phyloP scores from a whole-genome alignment of 2,329 filamentous ascomycete species.

The Metarhizium robertsii region DNA sequence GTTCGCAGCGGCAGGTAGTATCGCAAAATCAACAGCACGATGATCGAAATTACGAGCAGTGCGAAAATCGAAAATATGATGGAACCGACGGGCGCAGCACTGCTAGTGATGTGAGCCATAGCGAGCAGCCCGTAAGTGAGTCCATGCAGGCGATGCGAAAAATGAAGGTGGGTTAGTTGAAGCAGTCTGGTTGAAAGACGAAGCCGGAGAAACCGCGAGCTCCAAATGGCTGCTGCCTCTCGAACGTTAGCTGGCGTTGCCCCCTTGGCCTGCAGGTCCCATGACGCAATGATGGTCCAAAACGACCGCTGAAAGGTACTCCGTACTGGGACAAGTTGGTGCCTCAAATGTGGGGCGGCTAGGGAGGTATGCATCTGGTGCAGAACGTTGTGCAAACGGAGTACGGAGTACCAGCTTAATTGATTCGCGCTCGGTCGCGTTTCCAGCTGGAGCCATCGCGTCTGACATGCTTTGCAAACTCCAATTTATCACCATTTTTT shows the following conservation, averaged over 20 bases:
- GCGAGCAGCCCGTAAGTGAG: slow-evolving; percentile 20
- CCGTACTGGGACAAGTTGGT: neutral
- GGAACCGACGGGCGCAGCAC: slow-evolving; percentile 62
- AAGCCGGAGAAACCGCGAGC: neutral
- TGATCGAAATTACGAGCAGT: slow-evolving; percentile 62
- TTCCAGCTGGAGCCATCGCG: slow-evolving; percentile 4
- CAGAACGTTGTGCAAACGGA: too few species aligned
- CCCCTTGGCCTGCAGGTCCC: slow-evolving; percentile 1
- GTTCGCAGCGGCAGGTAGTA: slow-evolving; percentile 84
- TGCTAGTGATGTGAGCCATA: slow-evolving; percentile 42
- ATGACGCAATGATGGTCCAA: slow-evolving; percentile 6
- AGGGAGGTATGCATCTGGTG: neutral
- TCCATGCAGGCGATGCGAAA: slow-evolving; percentile 14
- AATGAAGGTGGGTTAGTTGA: neutral
- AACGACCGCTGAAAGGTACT: neutral
- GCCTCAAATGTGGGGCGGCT: slow-evolving; percentile 12
- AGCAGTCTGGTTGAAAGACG: neutral
- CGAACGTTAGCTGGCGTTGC: neutral
- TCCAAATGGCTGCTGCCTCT: neutral
- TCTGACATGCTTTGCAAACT: slow-evolving; percentile 5
- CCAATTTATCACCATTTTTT: neutral
- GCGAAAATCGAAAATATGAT: slow-evolving; percentile 67
- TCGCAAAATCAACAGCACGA: slow-evolving; percentile 76
- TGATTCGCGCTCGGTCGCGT: slow-evolving; percentile 16
- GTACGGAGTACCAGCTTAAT: slow-evolving; percentile 9